These are phyloP conservation scores for Capsella bursapastoris DNA, from an alignment of 345 rosid genomes.

Conservation along the genomic window DNA sequence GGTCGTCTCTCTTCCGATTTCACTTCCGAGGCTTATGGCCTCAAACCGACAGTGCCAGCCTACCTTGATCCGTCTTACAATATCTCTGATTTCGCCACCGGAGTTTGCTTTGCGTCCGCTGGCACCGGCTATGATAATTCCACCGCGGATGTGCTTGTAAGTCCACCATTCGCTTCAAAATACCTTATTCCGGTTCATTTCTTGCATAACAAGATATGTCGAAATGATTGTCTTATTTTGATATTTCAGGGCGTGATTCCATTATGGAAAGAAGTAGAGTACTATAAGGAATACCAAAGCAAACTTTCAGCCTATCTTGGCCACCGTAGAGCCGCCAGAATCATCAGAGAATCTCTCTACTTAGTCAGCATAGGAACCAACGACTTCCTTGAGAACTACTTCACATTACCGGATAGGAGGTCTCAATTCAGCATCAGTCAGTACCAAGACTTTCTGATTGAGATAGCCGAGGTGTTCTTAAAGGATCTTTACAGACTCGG, in stretches of 20 bases:
- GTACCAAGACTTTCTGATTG: conserved; percentile 59
- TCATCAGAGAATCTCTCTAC: conserved; percentile 53
- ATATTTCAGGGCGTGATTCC: conserved; percentile 61
- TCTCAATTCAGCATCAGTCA: conserved; percentile 54
- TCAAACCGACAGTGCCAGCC: conserved; percentile 60
- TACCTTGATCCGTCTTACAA: conserved; percentile 59
- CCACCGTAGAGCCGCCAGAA: conserved; percentile 36
- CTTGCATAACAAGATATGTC: conserved; percentile 32
- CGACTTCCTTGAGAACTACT: conserved; percentile 71
- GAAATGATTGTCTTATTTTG: neutral
- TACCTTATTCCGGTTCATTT: conserved; percentile 10
- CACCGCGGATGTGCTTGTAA: conserved; percentile 62
- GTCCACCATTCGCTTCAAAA: conserved; percentile 22
- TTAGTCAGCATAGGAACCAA: conserved; percentile 65
- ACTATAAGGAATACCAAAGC: conserved; percentile 58
- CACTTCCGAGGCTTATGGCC: conserved; percentile 59
- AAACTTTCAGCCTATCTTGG: conserved; percentile 54
- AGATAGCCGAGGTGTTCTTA: conserved; percentile 50
- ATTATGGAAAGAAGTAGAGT: conserved; percentile 61
- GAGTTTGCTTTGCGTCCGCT: conserved; percentile 71
- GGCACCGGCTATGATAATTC: conserved; percentile 66
- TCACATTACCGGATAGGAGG: conserved; percentile 47
- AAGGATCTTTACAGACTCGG: conserved; percentile 58
- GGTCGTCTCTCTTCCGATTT: conserved; percentile 67
- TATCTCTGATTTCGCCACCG: conserved; percentile 63